Conservation (phyloP, 225 moss, liverwort and hornwort genomes). For the Climacium dendroides region DNA sequence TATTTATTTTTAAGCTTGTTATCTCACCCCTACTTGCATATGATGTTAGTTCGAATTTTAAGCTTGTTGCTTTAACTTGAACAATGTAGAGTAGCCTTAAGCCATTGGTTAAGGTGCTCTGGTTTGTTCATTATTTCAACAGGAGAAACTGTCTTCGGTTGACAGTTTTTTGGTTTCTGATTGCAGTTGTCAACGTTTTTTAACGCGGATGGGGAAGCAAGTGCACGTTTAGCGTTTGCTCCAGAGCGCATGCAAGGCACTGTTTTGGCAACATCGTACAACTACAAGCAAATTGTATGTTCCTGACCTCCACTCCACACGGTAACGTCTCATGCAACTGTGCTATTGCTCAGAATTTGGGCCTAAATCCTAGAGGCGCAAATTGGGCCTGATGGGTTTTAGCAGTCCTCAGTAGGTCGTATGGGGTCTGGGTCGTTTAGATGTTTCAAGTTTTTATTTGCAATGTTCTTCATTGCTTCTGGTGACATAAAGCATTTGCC, state of each 20-base stretch:
- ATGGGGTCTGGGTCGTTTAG: not conserved
- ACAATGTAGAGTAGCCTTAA: not conserved
- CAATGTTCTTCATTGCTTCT: not conserved
- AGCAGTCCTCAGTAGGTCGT: not conserved
- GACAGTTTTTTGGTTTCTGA: not conserved
- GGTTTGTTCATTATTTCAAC: not conserved
- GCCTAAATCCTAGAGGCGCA: no score
- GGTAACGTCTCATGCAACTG: not conserved
- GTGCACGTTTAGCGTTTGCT: constrained; percentile 33
- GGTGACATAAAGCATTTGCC: not conserved
- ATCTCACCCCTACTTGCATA: not conserved
- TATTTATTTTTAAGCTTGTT: not conserved
- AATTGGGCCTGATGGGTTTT: not conserved
- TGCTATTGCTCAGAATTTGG: not conserved
- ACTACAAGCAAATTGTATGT: constrained; percentile 45
- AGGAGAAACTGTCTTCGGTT: not conserved
- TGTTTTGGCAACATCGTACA: constrained; percentile 28
- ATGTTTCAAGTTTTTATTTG: not conserved
- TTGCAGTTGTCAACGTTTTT: constrained; percentile 29
- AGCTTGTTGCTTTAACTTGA: not conserved
- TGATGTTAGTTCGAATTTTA: not conserved
- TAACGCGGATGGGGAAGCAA: constrained; percentile 19
- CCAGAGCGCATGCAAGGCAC: constrained; percentile 47
- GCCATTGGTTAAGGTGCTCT: not conserved
- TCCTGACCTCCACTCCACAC: not conserved